phyloP scores from a whole-genome alignment of 148 eudicot species.

The Heliamphora exappendiculata region DNA sequence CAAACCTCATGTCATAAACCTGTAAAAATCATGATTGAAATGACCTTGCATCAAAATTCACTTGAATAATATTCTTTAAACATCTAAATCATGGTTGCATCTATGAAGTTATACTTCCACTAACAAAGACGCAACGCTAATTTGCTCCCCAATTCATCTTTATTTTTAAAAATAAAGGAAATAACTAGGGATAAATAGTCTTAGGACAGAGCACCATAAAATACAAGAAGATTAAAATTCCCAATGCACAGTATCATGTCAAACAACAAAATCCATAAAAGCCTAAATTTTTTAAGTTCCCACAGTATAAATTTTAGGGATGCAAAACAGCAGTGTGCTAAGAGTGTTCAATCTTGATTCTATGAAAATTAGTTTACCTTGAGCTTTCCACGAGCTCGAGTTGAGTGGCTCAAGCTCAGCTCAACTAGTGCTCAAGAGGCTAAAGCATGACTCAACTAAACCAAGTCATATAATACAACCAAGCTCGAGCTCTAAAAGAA shows the following conservation, averaged over 20 bases:
- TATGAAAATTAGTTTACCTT: neutral
- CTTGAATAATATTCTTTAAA: neutral
- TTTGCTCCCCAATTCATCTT: neutral
- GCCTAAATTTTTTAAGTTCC: neutral
- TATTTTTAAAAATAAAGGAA: neutral
- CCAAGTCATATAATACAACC: neutral
- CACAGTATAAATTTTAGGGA: neutral
- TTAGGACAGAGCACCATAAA: neutral
- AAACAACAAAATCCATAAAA: neutral
- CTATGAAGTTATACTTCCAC: neutral
- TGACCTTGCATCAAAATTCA: neutral
- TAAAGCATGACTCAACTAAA: neutral
- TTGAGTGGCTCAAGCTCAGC: neutral
- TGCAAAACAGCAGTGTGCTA: neutral
- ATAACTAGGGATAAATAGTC: neutral
- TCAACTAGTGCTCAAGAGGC: neutral
- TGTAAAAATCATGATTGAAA: conserved; percentile 23
- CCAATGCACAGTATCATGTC: neutral
- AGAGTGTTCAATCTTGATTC: neutral
- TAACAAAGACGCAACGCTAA: neutral
- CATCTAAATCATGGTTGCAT: neutral
- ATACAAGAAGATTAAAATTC: neutral
- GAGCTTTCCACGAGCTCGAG: neutral
- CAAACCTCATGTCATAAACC: conserved; percentile 97
- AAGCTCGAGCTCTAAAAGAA: neutral